Conservation (phyloP, 768 basidiomycete species). For the Chlorophyllum brunneum region DNA sequence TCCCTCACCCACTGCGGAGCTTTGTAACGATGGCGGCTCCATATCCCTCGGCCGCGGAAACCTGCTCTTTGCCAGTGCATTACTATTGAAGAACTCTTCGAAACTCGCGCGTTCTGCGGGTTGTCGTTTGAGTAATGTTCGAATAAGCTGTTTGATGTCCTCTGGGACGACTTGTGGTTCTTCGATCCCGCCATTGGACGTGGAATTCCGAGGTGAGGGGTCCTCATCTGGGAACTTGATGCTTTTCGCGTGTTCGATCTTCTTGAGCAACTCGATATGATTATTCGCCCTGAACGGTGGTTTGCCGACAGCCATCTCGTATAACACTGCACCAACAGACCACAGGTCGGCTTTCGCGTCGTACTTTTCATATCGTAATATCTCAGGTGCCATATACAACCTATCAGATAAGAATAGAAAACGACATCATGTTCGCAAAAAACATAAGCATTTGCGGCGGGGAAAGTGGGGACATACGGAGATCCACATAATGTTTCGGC, state of each 20-base stretch:
- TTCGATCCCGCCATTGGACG: conserved; percentile 48
- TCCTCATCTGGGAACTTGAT: conserved; percentile 96
- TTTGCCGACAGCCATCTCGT: conserved; percentile 90
- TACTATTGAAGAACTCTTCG: conserved; percentile 87
- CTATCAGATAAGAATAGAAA: conserved; percentile 31
- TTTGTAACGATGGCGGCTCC: conserved; percentile 20
- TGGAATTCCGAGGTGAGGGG: conserved; percentile 33
- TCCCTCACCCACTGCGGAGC: conserved; percentile 12
- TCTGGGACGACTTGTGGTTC: conserved; percentile 54
- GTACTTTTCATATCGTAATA: conserved; percentile 94
- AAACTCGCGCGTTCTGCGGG: conserved; percentile 85
- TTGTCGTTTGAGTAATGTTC: conserved; percentile 75
- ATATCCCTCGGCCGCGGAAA: conserved; percentile 56
- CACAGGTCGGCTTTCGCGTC: conserved; percentile 97
- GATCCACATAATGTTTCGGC: conserved; percentile 98
- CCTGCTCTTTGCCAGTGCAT: conserved; percentile 72
- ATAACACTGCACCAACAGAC: conserved; percentile 96
- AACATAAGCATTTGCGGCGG: neutral
- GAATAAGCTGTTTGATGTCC: conserved; percentile 88
- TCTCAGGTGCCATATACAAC: conserved; percentile 99
- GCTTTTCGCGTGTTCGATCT: conserved; percentile 88
- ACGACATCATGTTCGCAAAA: neutral
- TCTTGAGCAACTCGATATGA: conserved; percentile 91
- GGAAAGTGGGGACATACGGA: conserved; percentile 59
- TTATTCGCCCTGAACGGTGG: conserved; percentile 96